phyloP scores from a whole-genome alignment of 371 early-diverging fungal species.

The Syncephalastrum monosporum region DNA sequence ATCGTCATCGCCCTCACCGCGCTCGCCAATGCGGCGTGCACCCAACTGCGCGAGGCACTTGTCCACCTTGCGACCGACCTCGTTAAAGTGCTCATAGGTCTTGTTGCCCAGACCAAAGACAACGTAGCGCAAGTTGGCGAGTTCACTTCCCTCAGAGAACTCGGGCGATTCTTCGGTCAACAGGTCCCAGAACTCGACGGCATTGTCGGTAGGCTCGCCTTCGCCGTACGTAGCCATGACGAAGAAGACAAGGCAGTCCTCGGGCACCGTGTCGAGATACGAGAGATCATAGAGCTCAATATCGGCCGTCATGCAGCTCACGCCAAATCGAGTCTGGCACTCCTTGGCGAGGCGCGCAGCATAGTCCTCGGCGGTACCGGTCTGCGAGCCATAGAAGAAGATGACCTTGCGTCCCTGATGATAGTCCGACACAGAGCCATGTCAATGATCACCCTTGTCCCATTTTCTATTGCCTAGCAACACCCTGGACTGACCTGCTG shows the following conservation, averaged over 20 bases:
- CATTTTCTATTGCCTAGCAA: too few relatives aligned
- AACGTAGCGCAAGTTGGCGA: conserved; percentile 69
- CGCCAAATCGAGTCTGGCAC: conserved; percentile 70
- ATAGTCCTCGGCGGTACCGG: conserved; percentile 96
- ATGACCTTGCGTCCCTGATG: conserved; percentile 65
- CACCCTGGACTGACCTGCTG: conserved; percentile 44
- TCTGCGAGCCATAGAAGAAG: conserved; percentile 94
- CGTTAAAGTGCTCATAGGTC: conserved; percentile 96
- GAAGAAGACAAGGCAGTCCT: conserved; percentile 70
- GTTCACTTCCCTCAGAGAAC: conserved; percentile 62
- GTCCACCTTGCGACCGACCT: conserved; percentile 71
- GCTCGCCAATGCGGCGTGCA: conserved; percentile 73
- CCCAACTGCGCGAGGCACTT: conserved; percentile 66
- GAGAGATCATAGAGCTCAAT: conserved; percentile 85
- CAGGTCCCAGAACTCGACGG: conserved; percentile 83
- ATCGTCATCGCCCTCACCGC: conserved; percentile 97
- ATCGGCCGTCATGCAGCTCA: conserved; percentile 79
- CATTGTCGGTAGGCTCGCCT: conserved; percentile 94
- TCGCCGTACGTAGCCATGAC: conserved; percentile 90
- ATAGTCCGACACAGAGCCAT: not conserved
- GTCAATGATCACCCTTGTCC: conserved; percentile 2
- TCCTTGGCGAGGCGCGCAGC: conserved; percentile 87
- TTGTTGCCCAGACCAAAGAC: conserved; percentile 97
- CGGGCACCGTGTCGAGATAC: conserved; percentile 67
- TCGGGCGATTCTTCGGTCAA: conserved; percentile 67